Base-by-base conservation (phyloP, 495 filamentous ascomycete species). In the Xylaria cubensis region DNA sequence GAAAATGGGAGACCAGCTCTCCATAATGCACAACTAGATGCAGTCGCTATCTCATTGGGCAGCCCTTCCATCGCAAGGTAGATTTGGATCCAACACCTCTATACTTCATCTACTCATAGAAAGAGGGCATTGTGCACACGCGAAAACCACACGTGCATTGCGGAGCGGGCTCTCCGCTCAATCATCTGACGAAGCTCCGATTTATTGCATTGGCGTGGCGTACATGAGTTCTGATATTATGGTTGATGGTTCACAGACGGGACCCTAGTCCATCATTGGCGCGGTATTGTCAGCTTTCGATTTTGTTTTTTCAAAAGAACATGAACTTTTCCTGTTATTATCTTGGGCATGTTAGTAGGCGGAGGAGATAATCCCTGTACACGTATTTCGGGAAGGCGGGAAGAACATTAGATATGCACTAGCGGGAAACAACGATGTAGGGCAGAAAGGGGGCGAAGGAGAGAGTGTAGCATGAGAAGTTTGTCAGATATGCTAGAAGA, bases 11-110 rank as follows among this genome's bases (percentile, higher is more conserved):
- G 85, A 72, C 93, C 93, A 7, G 93, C 93, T 13, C 84, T 97
- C 58, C 93, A 97, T 76, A 88, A 92, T 15, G 93, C 91, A 42
- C 91, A 93, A 8, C 77, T 97, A 64, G 91, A 94, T 74, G 84
- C 84, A 26, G 84, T 92, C 29, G 72, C 76, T 44, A 85, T 83
- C 75, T 85, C 87, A 3, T 58, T 78, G 26, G 74, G 71, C 41
- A 85, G 82, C 69, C 81, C 84, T 41, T 24, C 42, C n/a, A 69
- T 76, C 64, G 44, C 62, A 50, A 55, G 67, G 41, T 79, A 74
- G 73, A 68, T 62, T 58, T 64, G 41, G 65, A 19, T 48, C 51
- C 29, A 41, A 48, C 56, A 68, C 21, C 65, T 63, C 73, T 50
- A 36, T 24, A 48, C 55, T 71, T 73, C 75, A 72, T 73, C 62